A percentile compares a stretch with the other conserved stretches of the same genome.
Conservation (phyloP, 2,329 filamentous ascomycete genomes). For the Fusarium chlamydosporum region DNA sequence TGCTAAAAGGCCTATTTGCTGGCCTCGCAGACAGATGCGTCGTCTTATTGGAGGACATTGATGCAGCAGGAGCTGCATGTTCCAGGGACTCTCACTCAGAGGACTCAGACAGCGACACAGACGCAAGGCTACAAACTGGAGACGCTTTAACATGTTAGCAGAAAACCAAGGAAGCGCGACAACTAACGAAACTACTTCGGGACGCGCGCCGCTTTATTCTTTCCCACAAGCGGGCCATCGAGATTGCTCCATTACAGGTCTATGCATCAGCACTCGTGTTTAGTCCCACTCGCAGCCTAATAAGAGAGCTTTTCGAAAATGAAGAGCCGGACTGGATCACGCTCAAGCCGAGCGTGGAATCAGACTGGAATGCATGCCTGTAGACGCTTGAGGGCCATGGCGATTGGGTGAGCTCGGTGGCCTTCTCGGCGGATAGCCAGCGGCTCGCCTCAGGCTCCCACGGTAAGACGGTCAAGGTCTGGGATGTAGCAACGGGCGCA, state of each 20-base stretch:
- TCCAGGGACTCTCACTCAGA: no score
- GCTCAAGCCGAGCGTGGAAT: neutral
- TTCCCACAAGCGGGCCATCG: neutral
- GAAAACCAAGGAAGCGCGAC: neutral
- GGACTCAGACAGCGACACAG: no score
- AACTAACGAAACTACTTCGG: accelerated
- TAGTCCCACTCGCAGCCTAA: neutral
- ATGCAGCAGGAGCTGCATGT: no score
- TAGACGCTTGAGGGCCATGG: neutral
- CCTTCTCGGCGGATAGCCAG: neutral
- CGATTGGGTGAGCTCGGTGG: accelerated
- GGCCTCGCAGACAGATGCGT: no score
- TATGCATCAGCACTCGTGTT: neutral
- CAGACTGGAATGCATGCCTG: neutral
- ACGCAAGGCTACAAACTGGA: no score
- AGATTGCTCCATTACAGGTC: neutral
- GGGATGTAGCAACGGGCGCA: neutral
- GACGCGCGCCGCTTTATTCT: neutral
- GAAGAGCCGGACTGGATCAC: neutral
- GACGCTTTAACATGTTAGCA: neutral
- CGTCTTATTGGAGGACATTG: no score
- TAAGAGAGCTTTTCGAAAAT: neutral
- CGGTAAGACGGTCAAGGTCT: neutral
- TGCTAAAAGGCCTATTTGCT: no score
- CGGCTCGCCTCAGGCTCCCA: no score